Conservation (phyloP, 2,329 filamentous ascomycete genomes). For the Hypoxylon sp. region DNA sequence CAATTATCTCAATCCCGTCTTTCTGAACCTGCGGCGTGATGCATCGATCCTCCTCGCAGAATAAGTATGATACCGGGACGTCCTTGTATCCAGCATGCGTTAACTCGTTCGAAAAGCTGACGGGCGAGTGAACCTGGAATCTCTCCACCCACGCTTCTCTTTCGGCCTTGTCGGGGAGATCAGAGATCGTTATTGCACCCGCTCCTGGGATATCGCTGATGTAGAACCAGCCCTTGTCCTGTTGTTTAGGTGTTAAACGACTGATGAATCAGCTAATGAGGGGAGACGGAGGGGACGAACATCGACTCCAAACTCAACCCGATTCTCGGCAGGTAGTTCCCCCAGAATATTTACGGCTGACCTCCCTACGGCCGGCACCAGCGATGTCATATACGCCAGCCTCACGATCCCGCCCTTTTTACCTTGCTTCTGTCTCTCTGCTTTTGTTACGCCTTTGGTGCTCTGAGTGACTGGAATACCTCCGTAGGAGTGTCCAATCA, state of each 20-base stretch:
- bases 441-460: constrained; percentile 54
- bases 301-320: constrained; percentile 11
- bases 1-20: constrained; percentile 52
- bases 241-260: not conserved
- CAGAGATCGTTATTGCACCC: constrained; percentile 47
- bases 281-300: constrained; percentile 16
- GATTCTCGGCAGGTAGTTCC: constrained; percentile 19
- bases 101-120: constrained; percentile 54
- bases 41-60: constrained; percentile 56
- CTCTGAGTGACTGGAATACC: constrained; percentile 52
- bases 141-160: constrained; percentile 17
- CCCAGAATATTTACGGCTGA: constrained; percentile 33
- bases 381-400: constrained; percentile 53
- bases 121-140: constrained; percentile 52
- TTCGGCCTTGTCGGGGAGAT: constrained; percentile 49
- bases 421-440: constrained; percentile 53
- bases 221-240: constrained; percentile 52
- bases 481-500: constrained; percentile 51
- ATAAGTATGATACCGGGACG: constrained; percentile 58
- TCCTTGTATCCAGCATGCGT: constrained; percentile 60
- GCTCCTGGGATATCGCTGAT: constrained; percentile 29
- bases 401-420: constrained; percentile 57
- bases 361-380: constrained; percentile 48
- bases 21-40: constrained; percentile 56
- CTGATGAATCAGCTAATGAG: constrained; percentile 4